Evolutionary conservation across 1,284 basidiomycete species (phyloP), one percentile per base, ranked within the genome.

Genomic region (Trametes sp.): DNA sequence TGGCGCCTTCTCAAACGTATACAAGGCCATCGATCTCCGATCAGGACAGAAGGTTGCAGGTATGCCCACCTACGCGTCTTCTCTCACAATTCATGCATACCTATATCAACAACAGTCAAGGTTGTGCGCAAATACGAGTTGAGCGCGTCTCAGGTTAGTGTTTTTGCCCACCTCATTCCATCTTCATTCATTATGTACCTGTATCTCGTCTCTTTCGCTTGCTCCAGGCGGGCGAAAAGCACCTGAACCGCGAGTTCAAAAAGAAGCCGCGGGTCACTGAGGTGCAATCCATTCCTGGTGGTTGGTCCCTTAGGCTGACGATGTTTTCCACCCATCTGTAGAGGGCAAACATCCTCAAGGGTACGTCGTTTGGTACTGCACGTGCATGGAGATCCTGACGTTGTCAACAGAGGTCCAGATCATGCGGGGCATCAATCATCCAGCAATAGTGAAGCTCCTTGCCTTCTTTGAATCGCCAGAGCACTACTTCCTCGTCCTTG

Each of bases 1-100:
- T 72, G 98, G 98, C 66, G 98, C 98, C 41, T 99, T 99, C 77
- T 98, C 97, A 13, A 95, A 98, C 74, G 98, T 99, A 3, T 99
- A 98, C 86, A 95, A 95, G 76, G 98, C 96, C 2, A 73, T 93
- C 57, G 93, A 98, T 77, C 80, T 88, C 59, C 80, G 84, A 57
- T 90, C 90, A 19, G 88, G 90, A 21, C 83, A 89, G 74, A 93
- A 93, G 77, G 94, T 98, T 36, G 98, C 98, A 67, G 88, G 96
- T 94, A 74, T 64, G 81, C 77, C 8, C 52, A 56, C 59, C 41
- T 45, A 9, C 51, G 57, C 31, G 49, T 9, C 10, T 57, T 59
- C 60, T 31, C 28, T 54, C 50, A 62, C 36, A 49, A 19, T 53
- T 46, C 65, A 58, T 54, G 36, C 23, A 49, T 44, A 63, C 55